Conservation (phyloP, 331 rosid genomes). For the Acacia pycnantha region DNA sequence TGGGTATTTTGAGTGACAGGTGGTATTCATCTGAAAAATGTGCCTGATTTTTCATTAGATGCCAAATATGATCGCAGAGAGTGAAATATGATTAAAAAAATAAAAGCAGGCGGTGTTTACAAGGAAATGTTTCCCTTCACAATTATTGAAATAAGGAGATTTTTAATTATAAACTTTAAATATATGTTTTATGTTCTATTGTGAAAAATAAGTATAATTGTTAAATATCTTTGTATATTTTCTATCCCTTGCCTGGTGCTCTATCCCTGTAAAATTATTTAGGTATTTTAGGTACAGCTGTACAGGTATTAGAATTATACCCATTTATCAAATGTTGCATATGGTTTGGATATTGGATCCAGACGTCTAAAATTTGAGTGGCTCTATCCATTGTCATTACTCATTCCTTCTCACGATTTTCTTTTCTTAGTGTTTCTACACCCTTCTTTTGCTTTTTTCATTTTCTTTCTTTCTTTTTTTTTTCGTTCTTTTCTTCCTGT, state of each 20-base stretch:
- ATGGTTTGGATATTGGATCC: neutral
- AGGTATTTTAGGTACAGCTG: neutral
- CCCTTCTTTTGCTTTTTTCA: conserved; percentile 6
- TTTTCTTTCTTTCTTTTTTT: neutral
- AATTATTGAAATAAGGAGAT: neutral
- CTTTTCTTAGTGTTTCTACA: conserved; percentile 12
- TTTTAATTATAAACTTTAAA: neutral
- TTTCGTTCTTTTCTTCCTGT: neutral
- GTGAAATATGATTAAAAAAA: neutral
- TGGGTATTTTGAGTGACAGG: neutral
- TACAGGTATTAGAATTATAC: neutral
- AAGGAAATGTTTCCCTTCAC: no score
- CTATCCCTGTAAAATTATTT: neutral
- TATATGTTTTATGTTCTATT: neutral
- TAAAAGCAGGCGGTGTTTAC: neutral
- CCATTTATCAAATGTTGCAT: neutral
- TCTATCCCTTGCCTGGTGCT: neutral
- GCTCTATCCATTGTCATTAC: neutral
- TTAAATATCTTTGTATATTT: neutral
- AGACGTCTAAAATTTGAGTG: neutral
- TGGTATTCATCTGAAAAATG: neutral
- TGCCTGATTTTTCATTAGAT: neutral
- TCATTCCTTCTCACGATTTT: neutral
- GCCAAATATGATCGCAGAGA: neutral
- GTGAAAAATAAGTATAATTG: neutral